Percentiles rank a stretch among this genome's conserved stretches.
These are phyloP conservation scores for Mitragyna speciosa DNA, from an alignment of 257 asterid species.

Conservation along the genomic window DNA sequence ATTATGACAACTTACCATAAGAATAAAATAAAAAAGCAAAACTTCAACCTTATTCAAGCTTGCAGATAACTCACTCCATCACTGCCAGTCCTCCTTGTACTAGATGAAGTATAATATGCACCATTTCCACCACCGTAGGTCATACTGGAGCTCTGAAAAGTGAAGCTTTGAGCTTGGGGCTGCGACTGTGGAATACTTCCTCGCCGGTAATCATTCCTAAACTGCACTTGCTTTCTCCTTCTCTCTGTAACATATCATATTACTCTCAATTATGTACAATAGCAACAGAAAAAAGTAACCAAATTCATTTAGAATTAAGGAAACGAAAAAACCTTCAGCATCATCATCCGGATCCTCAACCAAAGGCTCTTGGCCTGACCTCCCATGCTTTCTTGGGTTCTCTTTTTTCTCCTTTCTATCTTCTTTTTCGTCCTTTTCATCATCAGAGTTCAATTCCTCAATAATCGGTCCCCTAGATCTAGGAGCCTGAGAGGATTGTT, in stretches of 20 bases:
- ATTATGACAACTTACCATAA: slow-evolving; percentile 16
- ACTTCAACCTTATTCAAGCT: not conserved
- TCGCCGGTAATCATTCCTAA: slow-evolving; percentile 40
- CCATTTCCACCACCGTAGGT: slow-evolving; percentile 89
- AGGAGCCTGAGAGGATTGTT: slow-evolving; percentile 45
- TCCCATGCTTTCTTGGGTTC: slow-evolving; percentile 71
- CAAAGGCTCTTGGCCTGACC: slow-evolving; percentile 66
- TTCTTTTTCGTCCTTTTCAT: slow-evolving; percentile 55
- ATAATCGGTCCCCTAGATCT: slow-evolving; percentile 67
- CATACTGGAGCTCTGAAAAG: slow-evolving; percentile 77
- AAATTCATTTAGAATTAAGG: not conserved
- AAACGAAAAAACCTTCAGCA: slow-evolving; percentile 44
- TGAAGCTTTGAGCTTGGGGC: slow-evolving; percentile 58
- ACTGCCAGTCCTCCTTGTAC: slow-evolving; percentile 69
- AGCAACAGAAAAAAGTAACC: not conserved
- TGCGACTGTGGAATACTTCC: slow-evolving; percentile 34
- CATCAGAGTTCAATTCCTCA: slow-evolving; percentile 89
- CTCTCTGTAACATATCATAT: slow-evolving; percentile 39
- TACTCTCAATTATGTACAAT: not conserved
- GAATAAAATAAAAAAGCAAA: slow-evolving; percentile 16
- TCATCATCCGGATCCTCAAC: slow-evolving; percentile 76
- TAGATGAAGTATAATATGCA: slow-evolving; percentile 67
- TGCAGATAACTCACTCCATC: slow-evolving; percentile 68
- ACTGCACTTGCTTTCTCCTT: slow-evolving; percentile 49
- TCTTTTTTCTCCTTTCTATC: slow-evolving; percentile 33